Evolutionary conservation across 345 rosid species (phyloP), one percentile per base, ranked within the genome.

Genomic region (Aquilaria sinensis): DNA sequence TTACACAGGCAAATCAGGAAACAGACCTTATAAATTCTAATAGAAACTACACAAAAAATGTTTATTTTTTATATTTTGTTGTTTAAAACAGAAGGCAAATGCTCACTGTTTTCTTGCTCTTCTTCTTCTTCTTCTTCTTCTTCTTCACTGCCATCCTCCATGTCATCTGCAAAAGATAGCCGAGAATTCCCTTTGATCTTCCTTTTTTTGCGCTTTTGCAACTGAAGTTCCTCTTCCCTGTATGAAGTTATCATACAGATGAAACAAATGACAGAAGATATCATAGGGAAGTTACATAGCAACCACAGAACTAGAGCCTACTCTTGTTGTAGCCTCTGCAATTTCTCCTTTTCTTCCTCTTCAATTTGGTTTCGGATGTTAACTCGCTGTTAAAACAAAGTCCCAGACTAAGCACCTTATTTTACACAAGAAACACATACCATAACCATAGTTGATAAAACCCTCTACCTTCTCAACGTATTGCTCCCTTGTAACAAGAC

Each of bases 301-400:
- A 1, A 61, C 48, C 23, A 4, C 34, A 56, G 12, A 54, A 12
- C 13, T 12, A 54, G 23, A 46, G 75, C 96, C 68, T 69, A 94
- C 99, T 95, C 96, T 78, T 95, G 87, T 43, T 83, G 96, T 47
- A 95, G 81, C 83, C 85, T 89, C 61, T 83, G 90, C 60, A 89
- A 85, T 69, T 95, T 95, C 87, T 95, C 99, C 83, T 91, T 91
- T 79, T 91, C 98, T 73, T 95, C 99, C 75, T 95, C 97, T 66
- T 95, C 99, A 16, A 91, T 71, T 77, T 95, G 91, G 69, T 66
- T 95, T 57, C 87, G 93, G 60, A 95, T 95, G 73, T 84, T 95
- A 68, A 91, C 97, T 71, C 99, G 85, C 99, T 94, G 67, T 60
- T 63, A 41, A 64, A 46, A 37, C 47, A 51, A 0, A 33, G 4